A percentile compares a stretch with the other conserved stretches of the same genome.
Evolutionary conservation across 2,329 filamentous ascomycete species (phyloP).

Genomic region (Thermothelomyces thermophilus): DNA sequence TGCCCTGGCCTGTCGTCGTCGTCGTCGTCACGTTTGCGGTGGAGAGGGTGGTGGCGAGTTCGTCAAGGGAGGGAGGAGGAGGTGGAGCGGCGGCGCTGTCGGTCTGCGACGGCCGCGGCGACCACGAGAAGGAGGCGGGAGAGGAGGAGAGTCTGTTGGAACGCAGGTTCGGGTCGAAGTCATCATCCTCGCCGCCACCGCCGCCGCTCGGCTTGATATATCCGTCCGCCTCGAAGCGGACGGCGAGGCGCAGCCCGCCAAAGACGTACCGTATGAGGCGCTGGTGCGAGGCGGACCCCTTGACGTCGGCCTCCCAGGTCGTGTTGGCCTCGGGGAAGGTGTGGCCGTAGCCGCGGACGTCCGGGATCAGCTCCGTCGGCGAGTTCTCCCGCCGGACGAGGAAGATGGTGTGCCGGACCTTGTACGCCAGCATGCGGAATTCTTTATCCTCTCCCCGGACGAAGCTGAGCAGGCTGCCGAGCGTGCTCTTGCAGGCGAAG

Average conservation of each 20-base stretch:
- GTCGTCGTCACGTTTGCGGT: background rate
- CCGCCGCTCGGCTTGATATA: slow-evolving; percentile 32
- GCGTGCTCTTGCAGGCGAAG: slow-evolving; percentile 52
- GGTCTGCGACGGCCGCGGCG: too few relatives aligned
- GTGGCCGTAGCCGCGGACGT: slow-evolving; percentile 57
- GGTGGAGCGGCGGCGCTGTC: background rate
- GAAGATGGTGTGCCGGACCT: slow-evolving; percentile 52
- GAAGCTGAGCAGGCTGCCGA: slow-evolving; percentile 57
- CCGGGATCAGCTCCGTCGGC: slow-evolving; percentile 48
- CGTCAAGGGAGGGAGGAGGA: background rate
- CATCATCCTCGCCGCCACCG: background rate
- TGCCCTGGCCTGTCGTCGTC: background rate
- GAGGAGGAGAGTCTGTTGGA: too few relatives aligned
- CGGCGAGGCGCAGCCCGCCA: slow-evolving; percentile 42
- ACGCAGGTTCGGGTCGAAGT: too few relatives aligned
- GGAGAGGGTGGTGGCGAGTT: slow-evolving; percentile 8
- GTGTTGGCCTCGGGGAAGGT: slow-evolving; percentile 62
- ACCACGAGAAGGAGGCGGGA: too few relatives aligned
- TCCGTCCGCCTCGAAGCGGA: slow-evolving; percentile 55
- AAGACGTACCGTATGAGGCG: slow-evolving; percentile 54
- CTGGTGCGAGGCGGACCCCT: slow-evolving; percentile 54
- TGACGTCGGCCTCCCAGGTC: slow-evolving; percentile 50
- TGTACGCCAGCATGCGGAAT: slow-evolving; percentile 55
- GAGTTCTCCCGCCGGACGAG: slow-evolving; percentile 56
- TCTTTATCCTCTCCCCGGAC: slow-evolving; percentile 36